These are phyloP conservation scores for Chenopodium quinoa DNA, from an alignment of 148 eudicot genomes.

Conservation along the genomic window DNA sequence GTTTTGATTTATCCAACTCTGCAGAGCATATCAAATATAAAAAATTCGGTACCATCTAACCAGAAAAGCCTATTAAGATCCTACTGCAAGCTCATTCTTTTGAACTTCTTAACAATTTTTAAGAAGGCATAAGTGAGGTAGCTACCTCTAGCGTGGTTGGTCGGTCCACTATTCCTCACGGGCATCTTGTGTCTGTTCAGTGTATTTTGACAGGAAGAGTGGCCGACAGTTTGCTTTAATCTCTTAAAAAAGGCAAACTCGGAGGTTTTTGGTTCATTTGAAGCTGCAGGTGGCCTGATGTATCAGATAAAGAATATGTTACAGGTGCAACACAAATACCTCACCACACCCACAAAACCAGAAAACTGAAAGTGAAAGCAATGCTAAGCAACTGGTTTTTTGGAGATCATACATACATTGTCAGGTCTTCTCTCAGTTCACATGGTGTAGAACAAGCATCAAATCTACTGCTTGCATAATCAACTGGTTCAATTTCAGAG, in stretches of 20 bases:
- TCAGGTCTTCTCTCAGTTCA: conserved; percentile 30
- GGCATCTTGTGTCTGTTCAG: conserved; percentile 25
- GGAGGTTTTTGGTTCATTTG: conserved; percentile 62
- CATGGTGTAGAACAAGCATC: conserved; percentile 13
- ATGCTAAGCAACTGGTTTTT: background rate
- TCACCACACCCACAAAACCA: conserved; percentile 1
- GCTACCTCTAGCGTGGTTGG: conserved; percentile 38
- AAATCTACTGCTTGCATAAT: conserved; percentile 14
- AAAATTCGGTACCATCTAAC: conserved; percentile 4
- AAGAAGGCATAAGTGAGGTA: conserved; percentile 10
- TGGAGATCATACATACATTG: conserved; percentile 22
- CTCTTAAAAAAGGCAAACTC: conserved; percentile 77
- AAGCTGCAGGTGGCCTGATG: conserved; percentile 20
- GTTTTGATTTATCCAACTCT: conserved; percentile 27
- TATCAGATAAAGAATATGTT: conserved; percentile 19
- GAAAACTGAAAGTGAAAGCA: background rate
- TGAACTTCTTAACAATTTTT: background rate
- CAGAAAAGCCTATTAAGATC: background rate
- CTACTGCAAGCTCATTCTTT: background rate
- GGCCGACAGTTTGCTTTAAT: conserved; percentile 44
- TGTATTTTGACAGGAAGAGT: conserved; percentile 20
- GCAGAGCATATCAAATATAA: conserved; percentile 19
- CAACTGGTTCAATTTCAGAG: conserved; percentile 19
- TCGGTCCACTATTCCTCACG: conserved; percentile 23
- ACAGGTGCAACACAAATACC: background rate